phyloP scores from a whole-genome alignment of 192 early-diverging fungal genomes.

The Coemansia sp. region DNA sequence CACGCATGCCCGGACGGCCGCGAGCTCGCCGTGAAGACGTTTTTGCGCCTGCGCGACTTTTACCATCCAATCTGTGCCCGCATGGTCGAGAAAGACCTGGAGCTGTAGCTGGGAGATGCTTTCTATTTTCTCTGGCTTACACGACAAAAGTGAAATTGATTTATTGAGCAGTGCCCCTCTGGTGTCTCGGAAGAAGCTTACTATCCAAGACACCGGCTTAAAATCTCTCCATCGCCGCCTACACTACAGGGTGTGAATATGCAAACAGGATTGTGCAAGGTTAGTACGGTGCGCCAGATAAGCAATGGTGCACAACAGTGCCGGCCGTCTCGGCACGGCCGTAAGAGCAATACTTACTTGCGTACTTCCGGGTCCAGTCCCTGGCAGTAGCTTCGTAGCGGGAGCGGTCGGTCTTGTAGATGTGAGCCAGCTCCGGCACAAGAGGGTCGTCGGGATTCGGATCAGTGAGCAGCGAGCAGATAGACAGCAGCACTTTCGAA shows the following conservation, averaged over 20 bases:
- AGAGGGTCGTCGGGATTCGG: constrained; percentile 98
- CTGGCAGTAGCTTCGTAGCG: constrained; percentile 85
- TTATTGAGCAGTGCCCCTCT: too few relatives aligned
- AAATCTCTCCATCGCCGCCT: too few relatives aligned
- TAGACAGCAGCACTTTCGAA: constrained; percentile 96
- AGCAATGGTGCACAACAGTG: too few relatives aligned
- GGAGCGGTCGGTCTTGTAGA: constrained; percentile 91
- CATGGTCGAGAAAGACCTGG: constrained; percentile 88
- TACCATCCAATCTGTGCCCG: constrained; percentile 92
- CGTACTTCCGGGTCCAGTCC: constrained; percentile 95
- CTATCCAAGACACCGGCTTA: too few relatives aligned
- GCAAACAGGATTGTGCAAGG: too few relatives aligned
- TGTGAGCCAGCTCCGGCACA: constrained; percentile 96
- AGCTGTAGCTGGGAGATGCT: constrained; percentile 11
- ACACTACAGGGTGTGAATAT: too few relatives aligned
- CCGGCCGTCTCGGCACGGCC: too few relatives aligned
- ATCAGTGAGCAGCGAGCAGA: constrained; percentile 97
- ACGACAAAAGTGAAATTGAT: neutral
- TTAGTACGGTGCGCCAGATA: too few relatives aligned
- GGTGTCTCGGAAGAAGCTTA: too few relatives aligned
- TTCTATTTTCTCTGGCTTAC: too few relatives aligned
- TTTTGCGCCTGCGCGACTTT: constrained; percentile 66
- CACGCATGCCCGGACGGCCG: constrained; percentile 66
- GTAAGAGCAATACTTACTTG: constrained; percentile 49
- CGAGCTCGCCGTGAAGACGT: constrained; percentile 74